phyloP scores from a whole-genome alignment of 768 basidiomycete genomes.

The Tephrocybe sp. region DNA sequence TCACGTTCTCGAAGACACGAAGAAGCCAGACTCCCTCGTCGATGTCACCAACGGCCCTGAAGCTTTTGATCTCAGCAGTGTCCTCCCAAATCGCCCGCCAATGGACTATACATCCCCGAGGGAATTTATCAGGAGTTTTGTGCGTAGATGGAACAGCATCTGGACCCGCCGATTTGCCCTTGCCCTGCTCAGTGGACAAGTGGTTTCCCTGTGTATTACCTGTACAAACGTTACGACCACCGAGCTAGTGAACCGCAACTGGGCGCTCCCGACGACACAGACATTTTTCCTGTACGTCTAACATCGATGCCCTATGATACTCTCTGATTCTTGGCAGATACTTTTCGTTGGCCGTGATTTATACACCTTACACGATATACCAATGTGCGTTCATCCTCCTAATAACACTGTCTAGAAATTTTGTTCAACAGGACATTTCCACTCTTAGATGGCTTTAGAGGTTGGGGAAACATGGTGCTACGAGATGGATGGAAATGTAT shows the following conservation, averaged over 20 bases:
- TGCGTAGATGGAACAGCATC: conserved; percentile 64
- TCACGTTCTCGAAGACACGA: conserved; percentile 8
- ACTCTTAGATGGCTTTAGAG: conserved; percentile 73
- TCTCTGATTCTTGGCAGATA: conserved; percentile 49
- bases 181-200: conserved; percentile 73
- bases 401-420: neutral
- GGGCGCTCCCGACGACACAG: conserved; percentile 79
- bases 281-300: conserved; percentile 75
- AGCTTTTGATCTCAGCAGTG: conserved; percentile 7
- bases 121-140: conserved; percentile 55
- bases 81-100: conserved; percentile 45
- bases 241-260: conserved; percentile 67
- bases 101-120: conserved; percentile 64
- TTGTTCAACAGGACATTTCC: conserved; percentile 2
- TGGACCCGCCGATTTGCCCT: conserved; percentile 78
- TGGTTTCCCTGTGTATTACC: conserved; percentile 86
- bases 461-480: conserved; percentile 74
- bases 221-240: conserved; percentile 88
- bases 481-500: conserved; percentile 88
- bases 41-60: conserved; percentile 12
- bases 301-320: too few species aligned
- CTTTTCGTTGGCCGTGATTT: conserved; percentile 70
- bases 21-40: conserved; percentile 14
- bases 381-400: conserved; percentile 52
- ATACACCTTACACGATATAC: conserved; percentile 90